Evolutionary conservation across 371 early-diverging fungal species (phyloP), one percentile per base, ranked within the genome.

Genomic region (Mortierella sp.): DNA sequence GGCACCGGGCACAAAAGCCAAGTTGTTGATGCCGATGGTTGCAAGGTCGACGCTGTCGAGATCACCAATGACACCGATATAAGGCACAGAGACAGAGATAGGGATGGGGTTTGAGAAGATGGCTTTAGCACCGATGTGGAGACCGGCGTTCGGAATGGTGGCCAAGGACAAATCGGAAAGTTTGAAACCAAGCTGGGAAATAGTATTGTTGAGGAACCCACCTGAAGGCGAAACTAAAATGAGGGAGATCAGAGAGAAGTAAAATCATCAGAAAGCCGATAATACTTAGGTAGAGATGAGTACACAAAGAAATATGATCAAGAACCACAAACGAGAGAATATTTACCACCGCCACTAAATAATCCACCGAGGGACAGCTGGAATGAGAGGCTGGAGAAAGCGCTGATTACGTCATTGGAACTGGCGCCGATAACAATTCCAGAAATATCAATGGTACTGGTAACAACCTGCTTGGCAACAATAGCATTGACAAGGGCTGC

Each of bases 61-160:
- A 70, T 82, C 86, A 57, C 82, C 82, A 19, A 75, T 77, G 48
- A 81, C 63, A 8, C 86, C 86, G 57, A 85, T 85, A 77, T 74
- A 85, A 11, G 86, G 86, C 55, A 85, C 76, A n/a, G 86, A 85
- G 72, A 85, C 8, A 8, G 82, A 74, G 63, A 85, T 72, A 28
- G 86, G 86, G 60, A 82, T 79, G n/a, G 86, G 86, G 75, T 85
- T 82, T 60, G 81, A 79, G 78, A 85, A 85, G 10, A 57, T 55
- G n/a, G 86, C 86, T 44, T 44, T 81, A 58, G 82, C 86, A 28
- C 86, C 82, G 60, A 76, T 44, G 21, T 65, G 80, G 42, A 85
- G 86, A 52, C 86, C 86, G 34, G 86, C 86, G 34, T 79, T 80
- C 71, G 86, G 82, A 70, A 85, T 77, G 5, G 86, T 85, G 44